These are phyloP conservation scores for Emmonsia crescens DNA, from an alignment of 2,329 filamentous ascomycete species.

Conservation along the genomic window DNA sequence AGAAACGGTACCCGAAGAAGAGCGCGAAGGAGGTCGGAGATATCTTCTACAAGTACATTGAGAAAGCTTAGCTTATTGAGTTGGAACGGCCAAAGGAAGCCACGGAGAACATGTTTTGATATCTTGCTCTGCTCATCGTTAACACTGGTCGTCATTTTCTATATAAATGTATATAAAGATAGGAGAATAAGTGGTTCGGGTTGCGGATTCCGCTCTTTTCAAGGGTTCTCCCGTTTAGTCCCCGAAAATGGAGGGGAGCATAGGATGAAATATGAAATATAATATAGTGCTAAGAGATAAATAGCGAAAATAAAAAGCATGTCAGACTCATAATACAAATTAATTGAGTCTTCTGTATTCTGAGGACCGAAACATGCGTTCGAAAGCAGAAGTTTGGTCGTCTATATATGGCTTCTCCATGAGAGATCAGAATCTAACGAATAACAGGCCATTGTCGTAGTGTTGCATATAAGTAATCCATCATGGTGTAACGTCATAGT, in stretches of 20 bases:
- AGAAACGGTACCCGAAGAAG: conserved; percentile 75
- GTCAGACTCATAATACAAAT: neutral
- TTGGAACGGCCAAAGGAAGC: neutral
- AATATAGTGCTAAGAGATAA: neutral
- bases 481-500: neutral
- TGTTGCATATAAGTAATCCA: neutral
- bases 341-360: neutral
- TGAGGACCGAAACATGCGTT: no score
- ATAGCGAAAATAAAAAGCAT: neutral
- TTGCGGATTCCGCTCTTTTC: neutral
- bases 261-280: neutral
- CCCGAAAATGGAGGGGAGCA: no score
- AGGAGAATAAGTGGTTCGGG: neutral
- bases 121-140: neutral
- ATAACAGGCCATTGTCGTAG: neutral
- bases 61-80: conserved; percentile 39
- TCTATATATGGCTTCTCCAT: neutral
- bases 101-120: neutral
- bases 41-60: conserved; percentile 60
- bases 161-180: neutral
- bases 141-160: neutral
- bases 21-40: conserved; percentile 61
- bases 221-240: no score
- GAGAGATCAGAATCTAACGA: neutral
- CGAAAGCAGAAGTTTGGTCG: neutral